Evolutionary conservation across 2,329 filamentous ascomycete genomes (phyloP), one percentile per base, ranked within the genome.

Genomic region (Microascus cirrosus): DNA sequence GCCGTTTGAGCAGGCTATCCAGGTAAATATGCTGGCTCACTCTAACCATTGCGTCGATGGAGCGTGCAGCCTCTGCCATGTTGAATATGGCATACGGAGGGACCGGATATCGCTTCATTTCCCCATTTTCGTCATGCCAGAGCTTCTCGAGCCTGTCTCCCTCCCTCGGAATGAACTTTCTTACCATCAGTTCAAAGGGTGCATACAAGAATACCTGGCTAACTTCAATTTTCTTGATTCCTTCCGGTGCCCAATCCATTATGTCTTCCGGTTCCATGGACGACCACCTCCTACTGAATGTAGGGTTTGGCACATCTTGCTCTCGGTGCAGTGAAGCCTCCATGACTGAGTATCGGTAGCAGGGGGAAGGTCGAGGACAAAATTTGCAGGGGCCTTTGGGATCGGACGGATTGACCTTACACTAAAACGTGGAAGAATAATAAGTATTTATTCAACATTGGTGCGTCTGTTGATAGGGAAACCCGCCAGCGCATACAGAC

Each of bases 21-120:
- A 39, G 34, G 42, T 58, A 58, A 2, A 20, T 13, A 22, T 36
- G 28, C 8, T 12, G 39, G n/a, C 20, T 35, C 13, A 0, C 7
- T 22, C 24, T 13, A 28, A 51, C 32, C 53, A 58, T 51, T 10
- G 10, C 13, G 8, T 12, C 42, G 28, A 58, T 58, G 18, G 52
- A n/a, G n/a, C 42, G 25, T 7, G 45, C 18, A 15, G 76, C 77
- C 28, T 76, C 73, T 18, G 81, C 76, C 54, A 82, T 69, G 57
- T 81, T 77, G 50, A 80, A 73, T 58, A 84, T 74, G 25, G 81
- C 81, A 65, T 75, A 84, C 0, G 79, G 74, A 5, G 81, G 80
- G 20, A 83, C 77, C 8, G 60, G 60, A n/a, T 81, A 78, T n/a
- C 71, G 74, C 57, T 68, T 77, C 63, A 65, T 73, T 32, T 67